Base-by-base conservation (phyloP, 2,329 filamentous ascomycete genomes). In the Macrophomina pseudophaseolina region DNA sequence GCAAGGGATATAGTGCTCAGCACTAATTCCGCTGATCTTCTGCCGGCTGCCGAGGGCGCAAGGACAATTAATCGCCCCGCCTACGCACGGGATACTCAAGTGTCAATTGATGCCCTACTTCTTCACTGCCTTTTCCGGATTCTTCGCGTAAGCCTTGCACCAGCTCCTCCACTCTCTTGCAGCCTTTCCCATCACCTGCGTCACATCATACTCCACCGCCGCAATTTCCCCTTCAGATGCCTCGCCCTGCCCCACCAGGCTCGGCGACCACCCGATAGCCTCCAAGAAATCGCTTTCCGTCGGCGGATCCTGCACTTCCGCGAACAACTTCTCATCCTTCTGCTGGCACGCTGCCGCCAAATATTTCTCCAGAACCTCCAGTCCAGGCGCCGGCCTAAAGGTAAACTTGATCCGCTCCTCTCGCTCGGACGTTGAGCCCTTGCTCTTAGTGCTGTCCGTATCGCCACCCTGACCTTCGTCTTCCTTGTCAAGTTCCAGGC, bases 241-340 rank as follows among this genome's bases (percentile, higher is more conserved):
- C 8, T 23, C 48, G 0, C 30, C 23, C 8, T 51, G 18, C 8
- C 14, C 48, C 23, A 73, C 70, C 42, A 73, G 70, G 63, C 72
- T 77, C 3, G 80, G 79, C 6, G 70, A 70, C 80, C 81, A 83
- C 0, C 80, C 81, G 52, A 82, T 80, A 0, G 80, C 80, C 33
- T 80, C 74, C 16, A 83, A 69, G 9, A 81, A 74, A 12, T 80
- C 74, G 3, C 69, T 76, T 68, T 82, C 80, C 2, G 75, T 78
- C 4, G 62, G 62, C 33, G 74, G 68, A 8, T 73, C 69, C 12
- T 70, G 72, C 33, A 70, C 70, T 0, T 75, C 74, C 11, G 72
- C 70, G 59, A 82, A 82, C 23, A 78, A 63, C 40, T 74, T 74
- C 23, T 74, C 70, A 30, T 79, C 74, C 5, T 70, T 69, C 64